Conservation (phyloP, 306 rosid genomes). For the Prunus mira region DNA sequence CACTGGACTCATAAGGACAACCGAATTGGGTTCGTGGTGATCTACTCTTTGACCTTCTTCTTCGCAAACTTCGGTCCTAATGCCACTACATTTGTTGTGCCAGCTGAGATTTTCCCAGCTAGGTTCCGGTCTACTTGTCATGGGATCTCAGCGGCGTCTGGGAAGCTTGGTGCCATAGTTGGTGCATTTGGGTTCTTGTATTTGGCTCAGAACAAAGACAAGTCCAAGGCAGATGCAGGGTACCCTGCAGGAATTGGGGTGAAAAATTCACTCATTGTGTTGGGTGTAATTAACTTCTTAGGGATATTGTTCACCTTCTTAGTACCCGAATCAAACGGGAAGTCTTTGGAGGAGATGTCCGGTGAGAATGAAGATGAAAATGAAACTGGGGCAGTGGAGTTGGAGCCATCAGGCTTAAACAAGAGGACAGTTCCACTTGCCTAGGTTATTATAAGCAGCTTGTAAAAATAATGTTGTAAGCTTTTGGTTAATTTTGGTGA, state of each 20-base stretch:
- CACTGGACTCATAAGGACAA: conserved; percentile 61
- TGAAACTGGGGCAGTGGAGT: conserved; percentile 14
- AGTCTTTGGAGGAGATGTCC: conserved; percentile 70
- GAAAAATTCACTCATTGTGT: conserved; percentile 40
- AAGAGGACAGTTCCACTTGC: conserved; percentile 40
- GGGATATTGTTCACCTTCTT: conserved; percentile 60
- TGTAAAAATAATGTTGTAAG: not conserved
- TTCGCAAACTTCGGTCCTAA: conserved; percentile 79
- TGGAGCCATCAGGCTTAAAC: conserved; percentile 24
- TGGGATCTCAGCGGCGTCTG: conserved; percentile 63
- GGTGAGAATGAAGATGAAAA: conserved; percentile 59
- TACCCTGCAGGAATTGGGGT: conserved; percentile 73
- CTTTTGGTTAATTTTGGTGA: not conserved
- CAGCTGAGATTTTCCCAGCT: conserved; percentile 77
- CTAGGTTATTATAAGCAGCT: conserved; percentile 26
- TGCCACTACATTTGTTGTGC: conserved; percentile 75
- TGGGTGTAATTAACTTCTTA: conserved; percentile 51
- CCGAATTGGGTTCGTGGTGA: conserved; percentile 52
- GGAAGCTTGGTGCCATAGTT: conserved; percentile 74
- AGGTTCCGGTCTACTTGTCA: conserved; percentile 76
- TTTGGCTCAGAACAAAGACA: conserved; percentile 61
- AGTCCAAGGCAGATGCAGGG: conserved; percentile 58
- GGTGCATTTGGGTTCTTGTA: conserved; percentile 82
- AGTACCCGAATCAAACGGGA: conserved; percentile 75
- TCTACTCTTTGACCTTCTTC: conserved; percentile 68